phyloP scores from a whole-genome alignment of 2,329 filamentous ascomycete species.

The Amauroascus verrucosus region DNA sequence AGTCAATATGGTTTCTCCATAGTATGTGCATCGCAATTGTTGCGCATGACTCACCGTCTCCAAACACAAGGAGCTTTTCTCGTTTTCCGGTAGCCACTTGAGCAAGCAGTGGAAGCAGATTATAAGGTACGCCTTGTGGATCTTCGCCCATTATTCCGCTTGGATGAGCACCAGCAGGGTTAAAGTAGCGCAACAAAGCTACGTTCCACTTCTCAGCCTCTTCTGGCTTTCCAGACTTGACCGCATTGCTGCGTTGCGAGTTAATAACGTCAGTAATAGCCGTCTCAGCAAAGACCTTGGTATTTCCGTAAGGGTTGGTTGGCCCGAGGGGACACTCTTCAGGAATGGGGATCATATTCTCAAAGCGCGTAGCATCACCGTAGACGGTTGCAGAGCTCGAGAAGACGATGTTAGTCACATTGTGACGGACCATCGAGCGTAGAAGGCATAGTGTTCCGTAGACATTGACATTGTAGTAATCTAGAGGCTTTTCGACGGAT shows the following conservation, averaged over 20 bases:
- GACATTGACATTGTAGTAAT: constrained; percentile 97
- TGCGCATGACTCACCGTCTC: constrained; percentile 57
- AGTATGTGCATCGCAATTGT: too few relatives aligned
- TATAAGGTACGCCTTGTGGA: constrained; percentile 89
- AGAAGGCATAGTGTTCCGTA: constrained; percentile 82
- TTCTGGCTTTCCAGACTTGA: constrained; percentile 65
- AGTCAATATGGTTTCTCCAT: background rate
- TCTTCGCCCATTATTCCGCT: constrained; percentile 97
- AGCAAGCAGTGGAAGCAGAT: constrained; percentile 83
- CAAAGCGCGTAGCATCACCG: constrained; percentile 89
- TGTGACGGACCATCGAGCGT: constrained; percentile 74
- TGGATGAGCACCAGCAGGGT: constrained; percentile 89
- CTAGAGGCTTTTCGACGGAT: constrained; percentile 82
- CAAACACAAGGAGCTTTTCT: constrained; percentile 89
- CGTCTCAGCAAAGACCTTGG: constrained; percentile 83
- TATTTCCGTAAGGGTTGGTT: constrained; percentile 96
- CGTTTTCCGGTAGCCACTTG: constrained; percentile 93
- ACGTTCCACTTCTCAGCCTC: constrained; percentile 78
- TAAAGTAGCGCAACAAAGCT: constrained; percentile 92
- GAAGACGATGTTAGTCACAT: constrained; percentile 95
- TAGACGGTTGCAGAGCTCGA: constrained; percentile 97
- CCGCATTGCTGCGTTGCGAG: constrained; percentile 70
- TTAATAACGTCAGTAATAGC: constrained; percentile 87
- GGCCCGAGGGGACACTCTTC: constrained; percentile 92
- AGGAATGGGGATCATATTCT: constrained; percentile 97